phyloP scores from a whole-genome alignment of 495 filamentous ascomycete genomes.

The Penicillium bovifimosum region DNA sequence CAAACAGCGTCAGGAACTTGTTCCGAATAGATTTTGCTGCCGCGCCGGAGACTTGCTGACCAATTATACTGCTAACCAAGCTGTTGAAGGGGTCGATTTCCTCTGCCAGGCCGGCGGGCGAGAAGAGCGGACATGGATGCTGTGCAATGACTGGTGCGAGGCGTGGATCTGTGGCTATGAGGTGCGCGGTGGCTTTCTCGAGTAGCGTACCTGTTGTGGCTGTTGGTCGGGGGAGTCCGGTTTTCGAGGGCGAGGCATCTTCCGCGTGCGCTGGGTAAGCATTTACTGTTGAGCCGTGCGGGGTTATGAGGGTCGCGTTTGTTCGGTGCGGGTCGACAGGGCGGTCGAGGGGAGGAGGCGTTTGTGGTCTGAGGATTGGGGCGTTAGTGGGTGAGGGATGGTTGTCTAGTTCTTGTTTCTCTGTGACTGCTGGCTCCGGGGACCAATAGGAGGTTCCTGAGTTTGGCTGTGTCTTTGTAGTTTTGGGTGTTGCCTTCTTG shows the following conservation, averaged over 20 bases:
- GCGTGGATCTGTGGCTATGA: slow-evolving; percentile 69
- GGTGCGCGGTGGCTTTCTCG: slow-evolving; percentile 68
- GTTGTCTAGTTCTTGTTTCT: slow-evolving; percentile 8
- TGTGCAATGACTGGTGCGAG: slow-evolving; percentile 67
- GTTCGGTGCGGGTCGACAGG: slow-evolving; percentile 59
- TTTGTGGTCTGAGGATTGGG: slow-evolving; percentile 25
- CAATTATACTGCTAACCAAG: slow-evolving; percentile 80
- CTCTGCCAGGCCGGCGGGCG: slow-evolving; percentile 74
- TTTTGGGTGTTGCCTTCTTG: slow-evolving; percentile 17
- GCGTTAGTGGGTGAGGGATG: slow-evolving; percentile 13
- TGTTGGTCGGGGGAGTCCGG: slow-evolving; percentile 40
- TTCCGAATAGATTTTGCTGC: slow-evolving; percentile 82
- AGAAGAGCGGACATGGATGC: slow-evolving; percentile 74
- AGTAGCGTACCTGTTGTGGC: slow-evolving; percentile 70
- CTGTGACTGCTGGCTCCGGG: slow-evolving; percentile 12
- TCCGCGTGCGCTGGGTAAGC: slow-evolving; percentile 45
- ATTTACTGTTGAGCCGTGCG: slow-evolving; percentile 65
- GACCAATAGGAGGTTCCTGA: slow-evolving; percentile 21
- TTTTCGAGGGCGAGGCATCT: slow-evolving; percentile 56
- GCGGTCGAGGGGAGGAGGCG: slow-evolving; percentile 44
- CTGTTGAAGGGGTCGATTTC: slow-evolving; percentile 81
- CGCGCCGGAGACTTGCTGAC: slow-evolving; percentile 90
- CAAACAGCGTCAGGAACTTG: slow-evolving; percentile 78
- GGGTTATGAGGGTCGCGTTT: slow-evolving; percentile 76
- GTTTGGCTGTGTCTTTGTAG: slow-evolving; percentile 6